Percentiles rank a stretch among this genome's conserved stretches.
These are phyloP conservation scores for Paraphoma sp. DNA, from an alignment of 2,329 filamentous ascomycete genomes.

Conservation along the genomic window DNA sequence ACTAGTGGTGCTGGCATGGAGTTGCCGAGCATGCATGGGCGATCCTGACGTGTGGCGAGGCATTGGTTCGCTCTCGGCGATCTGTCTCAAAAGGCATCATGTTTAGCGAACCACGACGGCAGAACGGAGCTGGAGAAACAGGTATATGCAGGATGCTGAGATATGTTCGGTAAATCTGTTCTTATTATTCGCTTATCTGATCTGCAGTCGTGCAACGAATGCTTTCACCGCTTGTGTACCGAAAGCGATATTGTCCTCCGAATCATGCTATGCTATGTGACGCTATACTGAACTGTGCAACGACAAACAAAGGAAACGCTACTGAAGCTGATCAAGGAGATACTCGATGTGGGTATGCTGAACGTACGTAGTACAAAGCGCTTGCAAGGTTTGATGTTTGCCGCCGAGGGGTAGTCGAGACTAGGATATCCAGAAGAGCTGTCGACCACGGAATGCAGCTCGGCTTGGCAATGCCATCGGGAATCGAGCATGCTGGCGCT, in stretches of 20 bases:
- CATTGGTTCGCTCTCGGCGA: constrained; percentile 17
- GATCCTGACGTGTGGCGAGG: constrained; percentile 17
- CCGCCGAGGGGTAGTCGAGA: constrained; percentile 20
- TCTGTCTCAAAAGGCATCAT: neutral
- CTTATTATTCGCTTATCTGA: constrained; percentile 19
- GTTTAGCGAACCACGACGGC: neutral
- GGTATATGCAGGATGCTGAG: constrained; percentile 6
- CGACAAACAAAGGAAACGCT: constrained; percentile 20
- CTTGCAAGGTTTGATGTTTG: constrained; percentile 23
- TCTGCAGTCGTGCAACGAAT: constrained; percentile 3
- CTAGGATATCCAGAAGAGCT: neutral
- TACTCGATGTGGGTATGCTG: constrained; percentile 22
- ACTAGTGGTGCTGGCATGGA: constrained; percentile 4
- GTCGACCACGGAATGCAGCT: no score
- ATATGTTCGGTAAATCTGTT: constrained; percentile 10
- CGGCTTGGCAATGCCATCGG: no score
- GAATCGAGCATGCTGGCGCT: neutral
- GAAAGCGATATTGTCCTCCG: neutral
- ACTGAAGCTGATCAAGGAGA: constrained; percentile 16
- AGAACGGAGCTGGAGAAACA: constrained; percentile 4
- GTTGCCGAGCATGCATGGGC: constrained; percentile 11
- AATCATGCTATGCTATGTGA: constrained; percentile 10
- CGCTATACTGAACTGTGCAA: constrained; percentile 9
- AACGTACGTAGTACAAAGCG: constrained; percentile 29
- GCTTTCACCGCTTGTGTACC: constrained; percentile 7